These are phyloP conservation scores for Gynandropsis gynandra DNA, from an alignment of 345 rosid species.

Conservation along the genomic window DNA sequence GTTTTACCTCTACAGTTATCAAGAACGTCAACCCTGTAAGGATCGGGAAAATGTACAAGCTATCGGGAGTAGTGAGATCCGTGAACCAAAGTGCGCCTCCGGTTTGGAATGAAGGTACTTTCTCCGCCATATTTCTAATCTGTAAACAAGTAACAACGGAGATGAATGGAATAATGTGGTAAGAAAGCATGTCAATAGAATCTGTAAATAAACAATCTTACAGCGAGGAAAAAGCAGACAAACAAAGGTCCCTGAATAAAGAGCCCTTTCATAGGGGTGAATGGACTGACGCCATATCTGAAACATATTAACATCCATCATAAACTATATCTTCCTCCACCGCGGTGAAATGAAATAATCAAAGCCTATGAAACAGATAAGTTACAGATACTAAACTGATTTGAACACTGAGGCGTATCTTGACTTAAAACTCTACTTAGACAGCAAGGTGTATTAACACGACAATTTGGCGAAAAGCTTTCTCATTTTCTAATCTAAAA, in stretches of 20 bases:
- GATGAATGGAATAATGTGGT: not conserved
- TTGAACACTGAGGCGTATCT: not conserved
- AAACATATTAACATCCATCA: slow-evolving; percentile 19
- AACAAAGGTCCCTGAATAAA: slow-evolving; percentile 76
- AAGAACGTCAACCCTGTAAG: slow-evolving; percentile 57
- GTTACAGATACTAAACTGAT: slow-evolving; percentile 2
- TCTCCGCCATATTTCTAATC: slow-evolving; percentile 83
- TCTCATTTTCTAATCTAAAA: too few relatives aligned
- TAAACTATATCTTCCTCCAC: not conserved
- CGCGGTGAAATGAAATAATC: too few relatives aligned
- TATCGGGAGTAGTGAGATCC: slow-evolving; percentile 69
- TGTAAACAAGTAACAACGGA: slow-evolving; percentile 19
- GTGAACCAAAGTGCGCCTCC: slow-evolving; percentile 85
- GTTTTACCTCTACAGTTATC: slow-evolving; percentile 76
- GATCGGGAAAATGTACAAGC: slow-evolving; percentile 59
- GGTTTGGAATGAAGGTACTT: slow-evolving; percentile 69
- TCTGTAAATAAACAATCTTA: slow-evolving; percentile 34
- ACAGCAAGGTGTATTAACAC: too few relatives aligned
- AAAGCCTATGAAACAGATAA: not conserved
- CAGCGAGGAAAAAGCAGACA: slow-evolving; percentile 74
- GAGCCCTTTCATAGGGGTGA: slow-evolving; percentile 76
- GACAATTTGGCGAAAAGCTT: too few relatives aligned
- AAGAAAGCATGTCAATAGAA: not conserved
- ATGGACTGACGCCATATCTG: slow-evolving; percentile 78
- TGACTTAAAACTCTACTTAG: not conserved